Evolutionary conservation across 257 asterid genomes (phyloP), one percentile per base, ranked within the genome.

Genomic region (Penstemon barbatus): DNA sequence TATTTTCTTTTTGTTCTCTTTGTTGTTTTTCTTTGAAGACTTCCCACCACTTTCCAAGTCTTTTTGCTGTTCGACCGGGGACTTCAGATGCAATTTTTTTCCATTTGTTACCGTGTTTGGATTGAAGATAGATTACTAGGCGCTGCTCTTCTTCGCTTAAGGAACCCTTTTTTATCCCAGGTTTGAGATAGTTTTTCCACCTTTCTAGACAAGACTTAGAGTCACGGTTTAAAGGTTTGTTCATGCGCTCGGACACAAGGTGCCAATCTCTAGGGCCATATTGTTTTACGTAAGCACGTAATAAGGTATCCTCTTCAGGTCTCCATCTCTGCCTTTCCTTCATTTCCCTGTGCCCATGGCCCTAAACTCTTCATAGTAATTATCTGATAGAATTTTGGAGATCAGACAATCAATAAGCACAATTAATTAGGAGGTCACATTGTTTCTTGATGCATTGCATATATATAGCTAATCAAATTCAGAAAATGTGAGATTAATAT

Each of bases 41-140:
- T 54, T 83, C 92, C 89, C 95, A 84, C 95, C 88, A 86, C 90
- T 90, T 88, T 0, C 92, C 90, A 1, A 86, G 82, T 11, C 95
- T 39, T 45, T 88, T 86, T n/a, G 92, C 88, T 0, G 92, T 91
- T 51, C 92, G 67, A 0, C 92, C 96, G 0, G 80, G 93, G 36
- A 91, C 85, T 61, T 89, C 86, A 71, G 92, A 85, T 0, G 98
- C 91, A 52, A 87, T 84, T 43, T 84, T 86, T 75, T 84, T 89
- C 96, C 96, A 83, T 69, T 89, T 89, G 80, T 86, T 91, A 15
- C 95, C 93, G 84, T 81, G 79, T 7, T 81, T 77, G 11, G 89
- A 77, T 25, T 83, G 86, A n/a, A 89, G 76, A 37, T 57, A 77
- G 67, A 91, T 85, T 19, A 91, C 89, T 0, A 87, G 83, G 6